A percentile compares a stretch with the other conserved stretches of the same genome.
phyloP scores from a whole-genome alignment of 2,329 filamentous ascomycete genomes.

The Colletotrichum tabaci region DNA sequence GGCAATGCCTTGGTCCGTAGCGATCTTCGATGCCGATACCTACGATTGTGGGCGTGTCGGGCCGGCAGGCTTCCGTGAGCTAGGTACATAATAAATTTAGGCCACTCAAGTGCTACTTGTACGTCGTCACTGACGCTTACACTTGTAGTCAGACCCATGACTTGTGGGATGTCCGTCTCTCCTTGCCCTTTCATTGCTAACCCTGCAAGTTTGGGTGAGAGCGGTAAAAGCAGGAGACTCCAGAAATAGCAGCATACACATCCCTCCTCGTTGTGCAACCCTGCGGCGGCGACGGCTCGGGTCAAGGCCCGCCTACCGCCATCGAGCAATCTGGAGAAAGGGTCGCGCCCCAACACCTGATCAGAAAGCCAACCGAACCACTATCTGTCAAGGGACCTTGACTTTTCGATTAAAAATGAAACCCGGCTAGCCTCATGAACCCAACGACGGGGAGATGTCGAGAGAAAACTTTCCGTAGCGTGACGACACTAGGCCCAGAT shows the following conservation, averaged over 20 bases:
- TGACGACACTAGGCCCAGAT: conserved; percentile 14
- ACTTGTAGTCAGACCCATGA: neutral
- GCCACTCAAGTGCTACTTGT: neutral
- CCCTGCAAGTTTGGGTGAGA: conserved; percentile 4
- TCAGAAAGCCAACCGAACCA: conserved; percentile 3
- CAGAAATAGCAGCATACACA: conserved; percentile 23
- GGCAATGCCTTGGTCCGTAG: neutral
- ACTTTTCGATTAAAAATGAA: neutral
- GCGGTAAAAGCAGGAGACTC: neutral
- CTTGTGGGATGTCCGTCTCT: neutral
- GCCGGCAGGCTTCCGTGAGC: conserved; percentile 24
- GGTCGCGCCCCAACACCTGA: conserved; percentile 3
- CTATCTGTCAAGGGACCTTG: conserved; percentile 11
- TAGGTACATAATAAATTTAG: conserved; percentile 13
- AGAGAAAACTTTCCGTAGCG: conserved; percentile 7
- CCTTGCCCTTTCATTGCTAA: neutral
- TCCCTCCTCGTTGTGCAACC: conserved; percentile 10
- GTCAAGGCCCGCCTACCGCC: conserved; percentile 2
- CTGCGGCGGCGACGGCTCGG: conserved; percentile 20
- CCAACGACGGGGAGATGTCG: neutral
- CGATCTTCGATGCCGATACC: neutral
- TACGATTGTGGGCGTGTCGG: conserved; percentile 18
- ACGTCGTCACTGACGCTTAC: conserved; percentile 5
- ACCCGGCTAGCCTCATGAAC: conserved; percentile 15
- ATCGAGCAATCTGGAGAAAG: conserved; percentile 25